These are phyloP conservation scores for Xylaria intraflava DNA, from an alignment of 495 filamentous ascomycete species.

Conservation along the genomic window DNA sequence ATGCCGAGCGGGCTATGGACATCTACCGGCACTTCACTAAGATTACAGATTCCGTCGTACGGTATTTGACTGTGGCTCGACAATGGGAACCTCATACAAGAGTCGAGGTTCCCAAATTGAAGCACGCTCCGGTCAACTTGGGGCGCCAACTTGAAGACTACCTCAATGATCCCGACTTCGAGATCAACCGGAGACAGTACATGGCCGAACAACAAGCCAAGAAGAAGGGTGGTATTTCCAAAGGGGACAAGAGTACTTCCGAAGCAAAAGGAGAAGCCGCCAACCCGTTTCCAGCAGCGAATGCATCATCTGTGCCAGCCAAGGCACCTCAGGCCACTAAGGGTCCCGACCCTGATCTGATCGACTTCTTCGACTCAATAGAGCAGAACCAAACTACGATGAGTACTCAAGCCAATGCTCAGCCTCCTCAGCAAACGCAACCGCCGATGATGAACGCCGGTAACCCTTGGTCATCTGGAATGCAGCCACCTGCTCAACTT, in stretches of 20 bases:
- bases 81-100: constrained; percentile 87
- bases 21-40: constrained; percentile 92
- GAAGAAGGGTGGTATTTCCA: constrained; percentile 46
- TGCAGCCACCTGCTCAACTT: constrained; percentile 36
- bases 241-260: constrained; percentile 29
- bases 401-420: constrained; percentile 36
- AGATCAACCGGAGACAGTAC: constrained; percentile 88
- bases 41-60: constrained; percentile 88
- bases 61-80: constrained; percentile 79
- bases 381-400: constrained; percentile 84
- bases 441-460: constrained; percentile 24
- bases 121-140: constrained; percentile 90
- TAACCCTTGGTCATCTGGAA: constrained; percentile 36
- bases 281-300: constrained; percentile 22
- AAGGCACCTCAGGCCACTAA: constrained; percentile 37
- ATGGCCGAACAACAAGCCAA: constrained; percentile 78
- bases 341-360: constrained; percentile 72
- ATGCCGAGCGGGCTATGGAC: constrained; percentile 83
- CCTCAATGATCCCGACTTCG: constrained; percentile 91
- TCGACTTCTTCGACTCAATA: constrained; percentile 98
- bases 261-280: constrained; percentile 34
- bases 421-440: constrained; percentile 25
- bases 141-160: constrained; percentile 90
- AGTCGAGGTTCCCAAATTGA: constrained; percentile 92
- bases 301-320: constrained; percentile 15